Evolutionary conservation across 2,329 filamentous ascomycete genomes (phyloP).

Genomic region (Colletotrichum sp.): DNA sequence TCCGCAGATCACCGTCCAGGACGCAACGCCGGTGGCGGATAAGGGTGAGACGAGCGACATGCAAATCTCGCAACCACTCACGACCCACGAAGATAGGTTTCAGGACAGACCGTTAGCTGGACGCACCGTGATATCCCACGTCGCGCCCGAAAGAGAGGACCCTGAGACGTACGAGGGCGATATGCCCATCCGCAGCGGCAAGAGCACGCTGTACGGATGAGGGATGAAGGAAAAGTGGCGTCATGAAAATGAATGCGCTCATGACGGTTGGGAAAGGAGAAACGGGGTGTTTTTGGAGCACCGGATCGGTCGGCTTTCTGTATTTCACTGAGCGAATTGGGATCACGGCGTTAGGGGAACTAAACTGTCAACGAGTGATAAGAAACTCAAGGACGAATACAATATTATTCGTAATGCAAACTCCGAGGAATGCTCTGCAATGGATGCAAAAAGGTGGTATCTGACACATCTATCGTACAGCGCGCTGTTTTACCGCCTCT

Average conservation of each 20-base stretch:
- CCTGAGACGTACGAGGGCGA: constrained; percentile 26
- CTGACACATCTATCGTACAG: neutral
- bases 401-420: constrained; percentile 20
- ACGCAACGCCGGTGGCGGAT: constrained; percentile 31
- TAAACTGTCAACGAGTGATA: neutral
- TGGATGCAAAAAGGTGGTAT: neutral
- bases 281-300: no score
- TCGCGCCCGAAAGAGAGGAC: neutral
- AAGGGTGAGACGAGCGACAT: constrained; percentile 26
- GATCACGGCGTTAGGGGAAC: neutral
- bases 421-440: neutral
- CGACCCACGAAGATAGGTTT: constrained; percentile 28
- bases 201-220: constrained; percentile 40
- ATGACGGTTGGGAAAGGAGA: neutral
- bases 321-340: neutral
- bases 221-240: no score
- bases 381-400: constrained; percentile 6
- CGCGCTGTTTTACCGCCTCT: neutral
- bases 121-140: neutral
- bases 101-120: constrained; percentile 27
- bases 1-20: constrained; percentile 36
- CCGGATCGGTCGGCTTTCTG: neutral
- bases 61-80: constrained; percentile 34
- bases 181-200: constrained; percentile 38
- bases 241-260: neutral